A percentile compares a stretch with the other conserved stretches of the same genome.
Conservation (phyloP, 2,329 filamentous ascomycete genomes). For the Ambrosiella cleistominuta region DNA sequence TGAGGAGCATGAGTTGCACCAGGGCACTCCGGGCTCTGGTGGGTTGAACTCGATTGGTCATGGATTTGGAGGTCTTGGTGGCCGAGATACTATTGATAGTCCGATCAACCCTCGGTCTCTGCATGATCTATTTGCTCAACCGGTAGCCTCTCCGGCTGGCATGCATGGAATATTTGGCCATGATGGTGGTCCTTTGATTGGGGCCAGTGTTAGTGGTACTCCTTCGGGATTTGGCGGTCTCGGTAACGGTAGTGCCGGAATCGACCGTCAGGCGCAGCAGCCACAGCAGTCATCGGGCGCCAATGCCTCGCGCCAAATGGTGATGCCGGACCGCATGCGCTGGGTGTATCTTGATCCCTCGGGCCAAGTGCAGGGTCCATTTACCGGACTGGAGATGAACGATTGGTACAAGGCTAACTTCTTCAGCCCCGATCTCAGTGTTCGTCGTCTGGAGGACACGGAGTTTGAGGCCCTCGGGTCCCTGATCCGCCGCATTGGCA, state of each 20-base stretch:
- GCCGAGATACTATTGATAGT: background rate
- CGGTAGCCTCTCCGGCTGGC: slow-evolving; percentile 11
- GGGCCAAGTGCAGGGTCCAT: slow-evolving; percentile 80
- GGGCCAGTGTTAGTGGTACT: background rate
- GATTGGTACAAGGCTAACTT: slow-evolving; percentile 99
- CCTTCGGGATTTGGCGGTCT: slow-evolving; percentile 4
- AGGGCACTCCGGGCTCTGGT: slow-evolving; percentile 37
- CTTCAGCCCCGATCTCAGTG: slow-evolving; percentile 83
- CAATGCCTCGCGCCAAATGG: slow-evolving; percentile 71
- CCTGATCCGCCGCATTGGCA: slow-evolving; percentile 86
- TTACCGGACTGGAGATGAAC: slow-evolving; percentile 95
- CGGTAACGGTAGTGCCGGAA: slow-evolving; percentile 15
- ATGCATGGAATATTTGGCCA: background rate
- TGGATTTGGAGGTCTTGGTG: slow-evolving; percentile 16
- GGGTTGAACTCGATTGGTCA: slow-evolving; percentile 42
- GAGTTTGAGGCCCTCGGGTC: slow-evolving; percentile 94
- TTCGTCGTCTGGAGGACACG: slow-evolving; percentile 82
- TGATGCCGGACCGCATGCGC: slow-evolving; percentile 96
- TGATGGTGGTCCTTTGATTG: background rate
- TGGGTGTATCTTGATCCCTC: slow-evolving; percentile 97
- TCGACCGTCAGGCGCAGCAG: slow-evolving; percentile 24
- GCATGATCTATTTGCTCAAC: slow-evolving; percentile 13
- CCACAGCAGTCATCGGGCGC: slow-evolving; percentile 21
- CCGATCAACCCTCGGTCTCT: background rate
- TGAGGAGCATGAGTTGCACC: slow-evolving; percentile 45